Base-by-base conservation (phyloP, 768 basidiomycete species). In the Boletus edulis region DNA sequence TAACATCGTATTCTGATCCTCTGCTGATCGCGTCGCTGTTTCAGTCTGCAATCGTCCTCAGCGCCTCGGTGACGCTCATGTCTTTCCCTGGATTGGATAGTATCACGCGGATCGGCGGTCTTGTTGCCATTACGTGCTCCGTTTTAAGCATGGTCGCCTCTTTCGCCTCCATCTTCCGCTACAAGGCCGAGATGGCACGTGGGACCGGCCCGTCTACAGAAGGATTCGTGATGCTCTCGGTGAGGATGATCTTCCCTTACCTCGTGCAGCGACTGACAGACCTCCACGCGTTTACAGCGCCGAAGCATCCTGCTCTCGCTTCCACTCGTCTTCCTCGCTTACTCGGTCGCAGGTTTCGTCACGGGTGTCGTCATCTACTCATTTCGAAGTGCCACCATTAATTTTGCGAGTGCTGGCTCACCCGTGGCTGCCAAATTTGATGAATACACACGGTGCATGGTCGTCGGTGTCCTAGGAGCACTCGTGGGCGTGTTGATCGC, bases 31-130 rank as follows among this genome's bases (percentile, higher is more conserved):
- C 61, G 8, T 11, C 5, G 4, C 14, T 31, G 9, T 42, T 50
- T 37, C 68, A 92, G 90, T 88, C 89, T 62, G 90, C 90, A 29
- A 79, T 91, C 54, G 78, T 91, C 22, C 74, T 92, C 54, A 91
- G 91, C 61, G 86, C 89, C 32, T 88, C 89, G 39, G 86, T 91
- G 53, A 91, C 89, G 27, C 85, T 91, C 72, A 79, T 93, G 66
- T 82, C 87, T 48, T 78, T 93, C 50, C 89, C 91, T 62, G 87
- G 85, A 38, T 61, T 93, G 69, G 85, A 86, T 67, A 79, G 75
- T 55, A 58, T 85, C 57, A 73, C 85, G 52, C 80, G 89, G 52
- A 75, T 84, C 46, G 80, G 84, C 22, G 85, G 83, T 32, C 78
- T 92, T 60, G 74, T 89, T 14, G 83, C 87, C 32, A 81, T 87